Base-by-base conservation (phyloP, 2,329 filamentous ascomycete genomes). In the Penicillium carneum region DNA sequence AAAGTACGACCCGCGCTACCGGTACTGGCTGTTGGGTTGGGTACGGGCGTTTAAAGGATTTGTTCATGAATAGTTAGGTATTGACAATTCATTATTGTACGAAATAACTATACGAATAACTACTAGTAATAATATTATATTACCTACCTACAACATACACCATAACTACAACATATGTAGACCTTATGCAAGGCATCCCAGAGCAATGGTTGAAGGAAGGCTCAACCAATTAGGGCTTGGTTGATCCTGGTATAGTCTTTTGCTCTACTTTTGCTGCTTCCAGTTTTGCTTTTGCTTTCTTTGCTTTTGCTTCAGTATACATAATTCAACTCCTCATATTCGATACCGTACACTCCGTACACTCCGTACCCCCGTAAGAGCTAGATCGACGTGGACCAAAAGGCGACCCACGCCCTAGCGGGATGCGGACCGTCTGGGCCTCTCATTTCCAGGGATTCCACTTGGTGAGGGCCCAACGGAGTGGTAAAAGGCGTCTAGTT, bases 391-490 rank as follows among this genome's bases (percentile, higher is more conserved):
- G 12, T 34, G 47, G 47, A 34, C n/a, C 7, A 20, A 16, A 52
- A 46, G 2, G 14, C 3, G 48, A 43, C 49, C 56, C 56, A 58
- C 55, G 54, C 29, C 29, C 16, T 57, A 56, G 47, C 56, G 56
- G 56, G 57, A 56, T 31, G 57, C 57, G 57, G 57, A 36, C 57
- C 57, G 57, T 38, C 57, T 59, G 57, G 57, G 43, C 57, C 56
- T 59, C 41, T 36, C 57, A 50, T 34, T 43, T 48, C 50, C 57
- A 59, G 6, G 41, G 42, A 50, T 46, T 51, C 26, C 31, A 48
- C 31, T 36, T 31, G 48, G 4, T 18, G 18, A 23, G 16, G 26
- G 43, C 50, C 38, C 50, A 33, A 20, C 26, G 5, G 38, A 43
- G 8, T 53, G 50, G 50, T 52, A 52, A 14, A 52, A 42, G 16